Conservation (phyloP, 208 protist genomes). For the Trypanosoma brucei region DNA sequence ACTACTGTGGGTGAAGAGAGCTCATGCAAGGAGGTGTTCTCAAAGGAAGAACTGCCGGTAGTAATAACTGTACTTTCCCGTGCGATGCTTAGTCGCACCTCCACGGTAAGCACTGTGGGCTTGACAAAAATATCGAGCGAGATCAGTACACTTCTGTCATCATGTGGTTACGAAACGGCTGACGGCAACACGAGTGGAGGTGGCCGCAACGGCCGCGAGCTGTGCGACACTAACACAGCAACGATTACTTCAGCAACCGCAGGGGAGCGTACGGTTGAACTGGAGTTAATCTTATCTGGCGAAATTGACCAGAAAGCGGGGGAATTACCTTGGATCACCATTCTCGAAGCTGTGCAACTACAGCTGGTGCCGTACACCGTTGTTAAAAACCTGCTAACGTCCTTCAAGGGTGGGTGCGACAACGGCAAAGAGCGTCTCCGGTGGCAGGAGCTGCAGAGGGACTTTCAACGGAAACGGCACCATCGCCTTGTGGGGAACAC, state of each 20-base stretch:
- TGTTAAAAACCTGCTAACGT: background rate
- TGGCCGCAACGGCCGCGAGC: background rate
- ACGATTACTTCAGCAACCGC: no score
- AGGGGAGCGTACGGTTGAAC: background rate
- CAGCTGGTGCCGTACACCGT: conserved; percentile 15
- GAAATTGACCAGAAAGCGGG: background rate
- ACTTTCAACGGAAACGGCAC: conserved; percentile 8
- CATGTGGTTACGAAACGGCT: background rate
- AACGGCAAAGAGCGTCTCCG: background rate
- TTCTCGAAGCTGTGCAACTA: conserved; percentile 20
- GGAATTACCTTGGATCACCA: conserved; percentile 8
- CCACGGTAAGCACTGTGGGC: background rate
- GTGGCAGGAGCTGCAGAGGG: conserved; percentile 8
- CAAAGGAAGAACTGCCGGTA: conserved; percentile 4
- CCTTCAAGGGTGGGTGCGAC: background rate
- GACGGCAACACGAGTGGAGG: background rate
- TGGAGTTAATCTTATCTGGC: conserved; percentile 12
- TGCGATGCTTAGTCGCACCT: conserved; percentile 3
- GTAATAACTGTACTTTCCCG: conserved; percentile 14
- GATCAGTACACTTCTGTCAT: conserved; percentile 1
- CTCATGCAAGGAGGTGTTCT: conserved; percentile 7
- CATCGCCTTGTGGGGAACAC: conserved; percentile 12
- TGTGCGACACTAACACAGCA: background rate
- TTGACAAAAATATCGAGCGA: conserved; percentile 8
- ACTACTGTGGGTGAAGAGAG: background rate